Percentiles rank a stretch among this genome's conserved stretches.
phyloP scores from a whole-genome alignment of 2,329 filamentous ascomycete genomes.

The Trichoderma koningiopsis region DNA sequence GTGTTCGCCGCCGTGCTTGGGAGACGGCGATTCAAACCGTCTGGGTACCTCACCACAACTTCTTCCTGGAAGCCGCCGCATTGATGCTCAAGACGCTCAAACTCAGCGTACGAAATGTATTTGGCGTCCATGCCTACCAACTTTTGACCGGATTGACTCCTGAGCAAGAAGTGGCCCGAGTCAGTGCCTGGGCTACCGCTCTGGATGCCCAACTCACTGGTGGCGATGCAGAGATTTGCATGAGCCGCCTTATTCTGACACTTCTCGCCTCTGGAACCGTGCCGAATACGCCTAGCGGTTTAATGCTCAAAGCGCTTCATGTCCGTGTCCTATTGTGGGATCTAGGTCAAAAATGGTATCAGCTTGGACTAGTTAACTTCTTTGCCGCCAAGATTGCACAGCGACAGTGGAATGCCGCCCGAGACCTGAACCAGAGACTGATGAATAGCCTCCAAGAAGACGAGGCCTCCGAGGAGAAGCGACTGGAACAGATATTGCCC shows the following conservation, averaged over 20 bases:
- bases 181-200: conserved; percentile 92
- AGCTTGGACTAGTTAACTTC: conserved; percentile 65
- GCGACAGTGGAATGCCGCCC: conserved; percentile 79
- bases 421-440: conserved; percentile 56
- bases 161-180: conserved; percentile 81
- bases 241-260: conserved; percentile 80
- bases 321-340: conserved; percentile 89
- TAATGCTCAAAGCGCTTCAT: conserved; percentile 92
- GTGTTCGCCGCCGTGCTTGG: conserved; percentile 87
- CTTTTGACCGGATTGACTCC: conserved; percentile 77
- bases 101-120: conserved; percentile 74
- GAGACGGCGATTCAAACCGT: conserved; percentile 90
- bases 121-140: conserved; percentile 77
- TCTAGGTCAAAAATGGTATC: conserved; percentile 64
- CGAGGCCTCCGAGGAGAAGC: conserved; percentile 6
- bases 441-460: background rate
- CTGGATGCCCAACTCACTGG: conserved; percentile 91
- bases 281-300: conserved; percentile 75
- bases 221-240: conserved; percentile 86
- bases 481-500: conserved; percentile 61
- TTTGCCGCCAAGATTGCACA: conserved; percentile 74
- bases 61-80: conserved; percentile 81
- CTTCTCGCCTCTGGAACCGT: conserved; percentile 86
- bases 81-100: conserved; percentile 79
- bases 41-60: conserved; percentile 85